Conservation (phyloP, 140 eudicot species). For the Ambrosia hybrid region DNA sequence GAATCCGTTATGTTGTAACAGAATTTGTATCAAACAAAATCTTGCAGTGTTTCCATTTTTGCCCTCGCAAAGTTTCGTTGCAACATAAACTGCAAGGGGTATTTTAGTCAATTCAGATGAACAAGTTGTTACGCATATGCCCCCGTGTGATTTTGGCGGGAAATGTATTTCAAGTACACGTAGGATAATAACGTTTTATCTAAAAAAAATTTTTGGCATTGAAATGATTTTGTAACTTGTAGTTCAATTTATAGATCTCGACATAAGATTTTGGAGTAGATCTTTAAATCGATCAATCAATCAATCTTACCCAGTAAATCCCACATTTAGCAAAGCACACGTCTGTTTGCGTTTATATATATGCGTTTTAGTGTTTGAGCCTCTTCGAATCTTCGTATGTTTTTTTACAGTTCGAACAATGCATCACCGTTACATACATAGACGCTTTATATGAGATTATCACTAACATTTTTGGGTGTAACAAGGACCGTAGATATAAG, state of each 20-base stretch:
- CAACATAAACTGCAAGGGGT: neutral
- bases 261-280: no score
- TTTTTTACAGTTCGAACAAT: no score
- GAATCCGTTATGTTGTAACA: conserved; percentile 32
- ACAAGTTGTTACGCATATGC: conserved; percentile 20
- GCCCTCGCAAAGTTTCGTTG: neutral
- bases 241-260: no score
- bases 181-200: neutral
- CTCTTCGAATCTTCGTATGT: neutral
- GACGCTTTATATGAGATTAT: no score
- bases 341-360: no score
- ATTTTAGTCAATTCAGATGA: conserved; percentile 22
- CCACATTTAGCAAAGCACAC: no score
- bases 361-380: neutral
- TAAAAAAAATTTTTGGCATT: neutral
- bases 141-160: conserved; percentile 37
- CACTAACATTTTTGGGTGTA: no score
- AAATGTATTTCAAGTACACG: conserved; percentile 6
- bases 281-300: no score
- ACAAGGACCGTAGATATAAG: no score
- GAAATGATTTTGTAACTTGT: neutral
- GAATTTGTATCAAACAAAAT: no score
- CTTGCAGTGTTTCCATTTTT: conserved; percentile 15
- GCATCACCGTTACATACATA: no score
- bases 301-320: no score